Conservation (phyloP, 805 yeast species). For the Teunomyces cretensis region DNA sequence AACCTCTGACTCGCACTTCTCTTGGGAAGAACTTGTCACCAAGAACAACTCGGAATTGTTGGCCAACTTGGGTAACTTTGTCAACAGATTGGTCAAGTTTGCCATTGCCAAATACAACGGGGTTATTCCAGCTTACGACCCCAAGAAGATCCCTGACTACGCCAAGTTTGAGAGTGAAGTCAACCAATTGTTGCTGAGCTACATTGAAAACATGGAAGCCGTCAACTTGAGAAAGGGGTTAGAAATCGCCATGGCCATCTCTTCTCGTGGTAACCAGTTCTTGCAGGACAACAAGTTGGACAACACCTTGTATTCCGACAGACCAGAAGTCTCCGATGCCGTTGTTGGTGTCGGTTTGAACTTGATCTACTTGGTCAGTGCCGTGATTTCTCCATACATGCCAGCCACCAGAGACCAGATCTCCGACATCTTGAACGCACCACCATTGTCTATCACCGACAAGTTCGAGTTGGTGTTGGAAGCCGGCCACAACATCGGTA, state of each 20-base stretch:
- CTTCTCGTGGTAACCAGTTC: constrained; percentile 92
- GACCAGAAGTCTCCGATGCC: constrained; percentile 82
- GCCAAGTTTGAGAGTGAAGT: constrained; percentile 53
- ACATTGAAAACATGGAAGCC: constrained; percentile 71
- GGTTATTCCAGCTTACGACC: constrained; percentile 70
- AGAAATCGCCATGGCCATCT: constrained; percentile 86
- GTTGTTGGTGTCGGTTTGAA: constrained; percentile 91
- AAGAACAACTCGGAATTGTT: constrained; percentile 90
- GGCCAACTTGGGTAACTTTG: constrained; percentile 96
- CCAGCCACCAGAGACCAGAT: constrained; percentile 79
- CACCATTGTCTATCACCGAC: constrained; percentile 75
- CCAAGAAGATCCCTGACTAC: constrained; percentile 47
- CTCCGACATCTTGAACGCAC: constrained; percentile 77
- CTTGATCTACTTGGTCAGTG: constrained; percentile 79
- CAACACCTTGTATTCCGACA: constrained; percentile 73
- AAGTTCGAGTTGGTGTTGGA: constrained; percentile 64
- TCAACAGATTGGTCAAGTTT: constrained; percentile 89
- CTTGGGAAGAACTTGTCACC: constrained; percentile 95
- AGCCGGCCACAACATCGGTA: constrained; percentile 84
- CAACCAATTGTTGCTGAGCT: constrained; percentile 57
- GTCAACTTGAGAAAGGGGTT: constrained; percentile 85
- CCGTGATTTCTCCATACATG: constrained; percentile 83
- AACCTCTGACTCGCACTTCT: constrained; percentile 91
- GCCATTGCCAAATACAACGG: constrained; percentile 89
- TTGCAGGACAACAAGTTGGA: constrained; percentile 95